phyloP scores from a whole-genome alignment of 176 grass and related monocot species.

The Puccinellia tenuiflora region DNA sequence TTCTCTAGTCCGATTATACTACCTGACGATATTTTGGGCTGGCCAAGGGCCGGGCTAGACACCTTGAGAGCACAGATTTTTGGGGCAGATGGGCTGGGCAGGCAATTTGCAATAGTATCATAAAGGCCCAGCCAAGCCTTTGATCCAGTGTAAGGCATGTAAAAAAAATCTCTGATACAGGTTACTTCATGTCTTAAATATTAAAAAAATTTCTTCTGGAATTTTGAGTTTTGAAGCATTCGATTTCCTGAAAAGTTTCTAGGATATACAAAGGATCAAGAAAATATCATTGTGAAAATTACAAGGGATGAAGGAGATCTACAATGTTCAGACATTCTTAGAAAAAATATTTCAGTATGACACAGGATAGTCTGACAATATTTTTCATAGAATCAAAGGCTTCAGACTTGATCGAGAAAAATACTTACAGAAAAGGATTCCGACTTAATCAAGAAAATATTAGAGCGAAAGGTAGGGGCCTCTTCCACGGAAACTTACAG shows the following conservation, averaged over 20 bases:
- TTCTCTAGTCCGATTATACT: background rate
- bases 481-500: background rate
- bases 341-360: background rate
- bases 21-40: background rate
- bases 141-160: background rate
- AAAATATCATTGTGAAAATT: background rate
- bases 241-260: background rate
- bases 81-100: background rate
- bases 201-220: too few relatives aligned
- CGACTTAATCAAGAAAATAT: background rate
- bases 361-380: background rate
- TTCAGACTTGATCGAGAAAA: background rate
- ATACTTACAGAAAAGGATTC: background rate
- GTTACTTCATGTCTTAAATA: background rate
- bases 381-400: background rate
- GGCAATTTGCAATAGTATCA: background rate
- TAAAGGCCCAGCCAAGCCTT: background rate
- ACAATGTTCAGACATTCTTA: background rate
- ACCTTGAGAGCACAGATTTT: background rate
- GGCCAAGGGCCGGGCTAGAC: background rate
- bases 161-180: background rate
- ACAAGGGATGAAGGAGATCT: background rate
- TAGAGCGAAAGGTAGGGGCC: background rate
- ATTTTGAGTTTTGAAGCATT: too few relatives aligned
- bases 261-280: background rate